Conservation (phyloP, 345 rosid species). For the Rhodamnia argentea region DNA sequence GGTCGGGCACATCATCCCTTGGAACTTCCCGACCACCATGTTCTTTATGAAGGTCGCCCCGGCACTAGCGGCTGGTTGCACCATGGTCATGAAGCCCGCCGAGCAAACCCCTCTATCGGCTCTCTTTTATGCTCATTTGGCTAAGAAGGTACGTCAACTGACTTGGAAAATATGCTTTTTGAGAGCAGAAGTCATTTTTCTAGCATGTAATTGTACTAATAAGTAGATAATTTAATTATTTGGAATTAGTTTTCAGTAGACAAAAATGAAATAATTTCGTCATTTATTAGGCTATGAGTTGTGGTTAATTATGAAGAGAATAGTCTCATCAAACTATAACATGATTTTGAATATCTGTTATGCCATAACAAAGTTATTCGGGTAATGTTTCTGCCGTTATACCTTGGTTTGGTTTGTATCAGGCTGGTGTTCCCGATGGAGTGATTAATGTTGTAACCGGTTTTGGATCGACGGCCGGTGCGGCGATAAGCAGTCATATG, state of each 20-base stretch:
- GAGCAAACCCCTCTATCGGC: conserved; percentile 93
- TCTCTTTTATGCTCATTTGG: conserved; percentile 52
- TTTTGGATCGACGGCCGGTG: conserved; percentile 71
- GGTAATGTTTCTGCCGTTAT: neutral
- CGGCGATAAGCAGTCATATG: conserved; percentile 73
- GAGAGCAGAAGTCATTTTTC: neutral
- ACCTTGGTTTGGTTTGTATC: neutral
- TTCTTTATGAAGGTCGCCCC: conserved; percentile 59
- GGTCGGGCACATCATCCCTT: conserved; percentile 67
- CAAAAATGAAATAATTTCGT: neutral
- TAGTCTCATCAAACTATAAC: neutral
- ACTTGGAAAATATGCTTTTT: neutral
- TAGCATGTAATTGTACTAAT: neutral
- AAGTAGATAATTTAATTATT: neutral
- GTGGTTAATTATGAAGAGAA: neutral
- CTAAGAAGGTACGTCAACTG: conserved; percentile 19
- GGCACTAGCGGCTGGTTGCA: conserved; percentile 82
- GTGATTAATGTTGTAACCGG: conserved; percentile 77
- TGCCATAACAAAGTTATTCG: neutral
- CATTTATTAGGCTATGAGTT: neutral
- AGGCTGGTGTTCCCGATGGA: conserved; percentile 89
- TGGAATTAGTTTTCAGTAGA: neutral
- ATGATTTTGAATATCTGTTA: neutral
- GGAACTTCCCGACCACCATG: conserved; percentile 69
- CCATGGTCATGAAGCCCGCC: conserved; percentile 78